Conservation (phyloP, 345 rosid genomes). For the Geranium brycei region DNA sequence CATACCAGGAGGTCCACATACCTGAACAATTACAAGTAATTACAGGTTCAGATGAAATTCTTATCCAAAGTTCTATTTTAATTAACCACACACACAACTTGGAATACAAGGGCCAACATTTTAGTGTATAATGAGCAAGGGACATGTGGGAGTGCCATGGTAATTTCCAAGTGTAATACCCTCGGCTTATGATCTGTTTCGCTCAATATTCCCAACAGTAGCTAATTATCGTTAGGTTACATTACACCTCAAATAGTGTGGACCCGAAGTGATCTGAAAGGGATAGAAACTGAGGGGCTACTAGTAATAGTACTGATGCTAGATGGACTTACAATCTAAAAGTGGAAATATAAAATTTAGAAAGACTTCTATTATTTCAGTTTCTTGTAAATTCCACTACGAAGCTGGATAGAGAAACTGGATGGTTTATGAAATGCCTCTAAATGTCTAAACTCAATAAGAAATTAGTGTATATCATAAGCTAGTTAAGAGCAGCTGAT, state of each 20-base stretch:
- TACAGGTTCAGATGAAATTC: too few relatives aligned
- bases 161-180: not conserved
- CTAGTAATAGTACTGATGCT: too few relatives aligned
- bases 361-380: not conserved
- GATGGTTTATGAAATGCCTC: too few relatives aligned
- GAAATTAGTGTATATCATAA: not conserved
- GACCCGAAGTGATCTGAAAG: not conserved
- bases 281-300: not conserved
- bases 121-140: not conserved
- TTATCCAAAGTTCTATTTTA: too few relatives aligned
- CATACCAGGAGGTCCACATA: slow-evolving; percentile 96
- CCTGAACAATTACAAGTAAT: slow-evolving; percentile 26
- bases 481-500: not conserved
- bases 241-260: not conserved
- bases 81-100: too few relatives aligned
- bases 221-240: not conserved
- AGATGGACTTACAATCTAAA: too few relatives aligned
- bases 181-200: too few relatives aligned
- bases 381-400: not conserved
- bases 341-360: too few relatives aligned
- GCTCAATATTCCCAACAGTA: too few relatives aligned
- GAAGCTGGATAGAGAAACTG: not conserved
- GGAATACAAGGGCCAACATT: not conserved
- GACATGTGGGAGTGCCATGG: not conserved
- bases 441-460: not conserved